Evolutionary conservation across 1,139 yeast genomes (phyloP), one percentile per base, ranked within the genome.

Genomic region (Kodamaea alishanica): DNA sequence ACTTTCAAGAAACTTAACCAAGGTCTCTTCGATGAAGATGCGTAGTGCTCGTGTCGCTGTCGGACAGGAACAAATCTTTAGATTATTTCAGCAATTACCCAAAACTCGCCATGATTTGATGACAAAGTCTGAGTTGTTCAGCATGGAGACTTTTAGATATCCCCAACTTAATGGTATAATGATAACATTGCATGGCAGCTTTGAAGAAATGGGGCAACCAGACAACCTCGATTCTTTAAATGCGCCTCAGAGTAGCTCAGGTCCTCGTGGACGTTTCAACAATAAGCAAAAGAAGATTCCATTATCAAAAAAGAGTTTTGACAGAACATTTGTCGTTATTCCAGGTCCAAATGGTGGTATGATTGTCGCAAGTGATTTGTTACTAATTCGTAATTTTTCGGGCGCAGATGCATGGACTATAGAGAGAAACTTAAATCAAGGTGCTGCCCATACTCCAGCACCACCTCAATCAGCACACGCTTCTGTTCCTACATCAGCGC

Each of bases 281-380:
- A 61, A 59, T 42, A 60, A 61, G 41, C 60, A 55, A 25, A 64
- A 65, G 39, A 67, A 70, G 38, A 62, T 71, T 27, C 60, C 73
- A n/a, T 63, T 84, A 33, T 65, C 77, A 24, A 69, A 70, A 46
- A 83, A 92, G 56, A 78, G 92, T n/a, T 92, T 92, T 60, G 97
- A 92, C 60, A 75, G 98, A 55, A 74, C 84, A 0, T 81, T 92
- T 58, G 70, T 87, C n/a, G 77, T 88, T 25, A 79, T 86, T 5
- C 94, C 92, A 1, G 82, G 81, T 2, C 77, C 81, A 11, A 72
- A 73, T 46, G 88, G 87, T 4, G 66, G 78, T 32, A 80, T 87
- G 71, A 70, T 90, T 15, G 81, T 92, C 26, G 96, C 96, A 9
- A 83, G 95, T 35, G 98, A 92, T 60, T 61, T 85, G 54, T 67